Base-by-base conservation (phyloP, 495 filamentous ascomycete genomes). In the Aspergillus conjunctus region DNA sequence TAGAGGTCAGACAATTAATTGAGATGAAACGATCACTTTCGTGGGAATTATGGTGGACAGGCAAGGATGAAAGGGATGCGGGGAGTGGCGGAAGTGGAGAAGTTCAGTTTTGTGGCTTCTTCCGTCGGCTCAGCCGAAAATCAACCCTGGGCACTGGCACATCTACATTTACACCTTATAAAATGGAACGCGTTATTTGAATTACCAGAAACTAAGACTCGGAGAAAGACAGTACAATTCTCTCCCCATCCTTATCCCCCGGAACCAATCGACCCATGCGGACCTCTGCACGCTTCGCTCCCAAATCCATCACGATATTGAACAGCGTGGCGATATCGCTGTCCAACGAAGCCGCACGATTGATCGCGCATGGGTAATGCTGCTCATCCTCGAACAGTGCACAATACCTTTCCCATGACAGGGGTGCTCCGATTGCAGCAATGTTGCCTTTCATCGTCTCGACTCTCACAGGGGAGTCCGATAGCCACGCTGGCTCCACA, bases 381-480 rank as follows among this genome's bases (percentile, higher is more conserved):
- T 62, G 70, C 6, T 67, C 64, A 63, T 78, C 74, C 3, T 71
- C 71, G 61, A 76, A 78, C 10, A 78, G 52, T 5, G 8, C n/a
- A 11, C 30, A 10, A n/a, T 48, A 34, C 0, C 22, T 52, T 1
- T 71, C 67, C 30, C 74, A 64, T 15, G 74, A 48, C 31, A 77
- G 26, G 7, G 51, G 20, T 1, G 67, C 66, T 2, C 54, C 68
- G 15, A 73, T 61, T 14, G 18, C 37, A 14, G 12, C 56, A 51
- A 44, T 65, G 63, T 9, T 67, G 66, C 14, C 61, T 12, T 15
- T 6, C 33, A 60, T 56, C 9, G 71, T 56, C 2, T 67, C 66
- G 4, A 87, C 66, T 2, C 86, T 76, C 10, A 74, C 64, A 0
- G 73, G 71, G 4, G 84, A 87, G 54, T 86, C 84, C n/a, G 70